Percentiles rank a stretch among this genome's conserved stretches.
Conservation (phyloP, 2,329 filamentous ascomycete species). For the Erysiphe pulchra region DNA sequence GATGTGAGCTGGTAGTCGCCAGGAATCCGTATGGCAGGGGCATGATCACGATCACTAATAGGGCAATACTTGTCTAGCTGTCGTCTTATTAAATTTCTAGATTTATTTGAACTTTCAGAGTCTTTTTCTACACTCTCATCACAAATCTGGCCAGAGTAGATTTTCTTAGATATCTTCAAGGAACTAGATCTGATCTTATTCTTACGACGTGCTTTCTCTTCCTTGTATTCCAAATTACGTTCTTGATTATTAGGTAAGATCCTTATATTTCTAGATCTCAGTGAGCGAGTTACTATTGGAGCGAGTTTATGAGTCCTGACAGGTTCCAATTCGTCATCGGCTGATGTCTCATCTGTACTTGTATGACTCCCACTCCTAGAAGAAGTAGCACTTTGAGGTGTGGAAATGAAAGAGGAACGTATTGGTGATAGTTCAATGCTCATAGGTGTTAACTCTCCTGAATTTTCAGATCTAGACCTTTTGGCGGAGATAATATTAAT, state of each 20-base stretch:
- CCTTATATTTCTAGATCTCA: not conserved
- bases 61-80: slow-evolving; percentile 3
- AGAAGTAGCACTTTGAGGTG: not conserved
- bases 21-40: slow-evolving; percentile 23
- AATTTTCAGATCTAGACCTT: not conserved
- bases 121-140: not conserved
- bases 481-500: not conserved
- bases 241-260: not conserved
- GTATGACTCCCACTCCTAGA: slow-evolving; percentile 6
- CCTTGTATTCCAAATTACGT: slow-evolving; percentile 1
- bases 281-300: not conserved
- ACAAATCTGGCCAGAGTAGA: not conserved
- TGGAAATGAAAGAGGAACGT: not conserved
- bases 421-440: not conserved
- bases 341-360: slow-evolving; percentile 13
- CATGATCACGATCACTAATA: slow-evolving; percentile 8
- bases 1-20: slow-evolving; percentile 69
- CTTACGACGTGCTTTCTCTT: not conserved
- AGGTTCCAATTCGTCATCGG: slow-evolving; percentile 10
- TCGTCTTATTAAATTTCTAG: not conserved
- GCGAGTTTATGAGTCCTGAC: not conserved
- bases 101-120: not conserved
- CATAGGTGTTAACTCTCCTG: not conserved
- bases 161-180: not conserved
- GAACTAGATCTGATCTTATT: not conserved